These are phyloP conservation scores for Tolypocladium guangdongense DNA, from an alignment of 2,329 filamentous ascomycete genomes.

Conservation along the genomic window DNA sequence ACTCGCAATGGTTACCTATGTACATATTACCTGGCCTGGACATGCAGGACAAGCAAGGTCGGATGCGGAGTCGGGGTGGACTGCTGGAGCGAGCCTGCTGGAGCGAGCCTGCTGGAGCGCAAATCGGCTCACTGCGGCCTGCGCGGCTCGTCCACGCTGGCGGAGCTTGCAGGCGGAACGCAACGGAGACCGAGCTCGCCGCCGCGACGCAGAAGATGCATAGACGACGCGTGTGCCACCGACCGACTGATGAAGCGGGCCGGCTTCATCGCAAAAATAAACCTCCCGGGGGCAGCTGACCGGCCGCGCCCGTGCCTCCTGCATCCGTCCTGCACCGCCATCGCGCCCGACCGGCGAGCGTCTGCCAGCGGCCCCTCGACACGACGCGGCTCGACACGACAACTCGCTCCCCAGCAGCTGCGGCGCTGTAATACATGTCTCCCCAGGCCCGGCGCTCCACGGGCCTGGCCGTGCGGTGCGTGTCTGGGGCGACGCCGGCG, in stretches of 20 bases:
- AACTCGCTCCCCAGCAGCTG: too few relatives aligned
- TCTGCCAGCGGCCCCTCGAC: too few relatives aligned
- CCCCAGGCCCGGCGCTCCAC: conserved; percentile 19
- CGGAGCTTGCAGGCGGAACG: neutral
- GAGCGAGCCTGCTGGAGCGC: neutral
- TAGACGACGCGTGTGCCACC: neutral
- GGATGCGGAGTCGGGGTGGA: too few relatives aligned
- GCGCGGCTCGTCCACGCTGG: too few relatives aligned
- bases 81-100: too few relatives aligned
- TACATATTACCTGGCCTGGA: too few relatives aligned
- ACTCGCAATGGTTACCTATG: too few relatives aligned
- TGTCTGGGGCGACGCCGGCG: conserved; percentile 2
- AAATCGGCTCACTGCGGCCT: neutral
- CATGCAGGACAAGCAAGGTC: too few relatives aligned
- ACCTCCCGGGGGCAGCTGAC: neutral
- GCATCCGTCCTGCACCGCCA: neutral
- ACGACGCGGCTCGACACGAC: too few relatives aligned
- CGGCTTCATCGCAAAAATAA: neutral
- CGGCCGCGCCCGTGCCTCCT: neutral
- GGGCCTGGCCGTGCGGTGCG: conserved; percentile 13
- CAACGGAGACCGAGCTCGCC: conserved; percentile 2
- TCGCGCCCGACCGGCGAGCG: too few relatives aligned
- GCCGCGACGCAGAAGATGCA: neutral
- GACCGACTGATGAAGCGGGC: neutral
- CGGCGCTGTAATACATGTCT: conserved; percentile 14